Base-by-base conservation (phyloP, 805 yeast species). In the Metschnikowia rubicola region DNA sequence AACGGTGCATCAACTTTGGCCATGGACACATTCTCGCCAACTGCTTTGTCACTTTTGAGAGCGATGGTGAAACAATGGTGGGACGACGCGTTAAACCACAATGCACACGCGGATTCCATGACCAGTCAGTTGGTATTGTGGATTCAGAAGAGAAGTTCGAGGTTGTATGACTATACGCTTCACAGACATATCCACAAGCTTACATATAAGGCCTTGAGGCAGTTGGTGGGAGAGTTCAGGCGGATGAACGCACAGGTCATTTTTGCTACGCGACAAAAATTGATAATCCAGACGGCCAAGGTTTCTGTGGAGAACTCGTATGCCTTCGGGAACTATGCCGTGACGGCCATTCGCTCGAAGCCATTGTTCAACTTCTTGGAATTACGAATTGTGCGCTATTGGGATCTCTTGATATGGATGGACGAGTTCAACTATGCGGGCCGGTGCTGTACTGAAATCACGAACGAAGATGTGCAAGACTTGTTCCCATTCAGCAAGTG, bases 381-480 rank as follows among this genome's bases (percentile, higher is more conserved):
- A 55, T 66, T 94, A 53, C 68, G 71, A 17, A 84, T 92, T 36
- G 76, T 73, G 10, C 82, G 81, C 58, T 90, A 88, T 61, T 94
- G 99, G 99, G 97, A 94, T 63, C 60, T 85, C n/a, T 69, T 94
- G 53, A 69, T 94, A 2, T 95, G 97, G 98, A 87, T 92, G 96
- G 97, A 94, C 62, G 83, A 85, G 56, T 80, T 79, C 58, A 94
- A 94, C 60, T 90, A 75, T 64, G 86, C 95, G 37, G 99, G 99
- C 7, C 64, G 82, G 41, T 71, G 71, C 49, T 78, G 83, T 57
- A 57, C 59, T 15, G 70, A 71, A 44, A 76, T 80, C 42, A 65
- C 73, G 4, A 72, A 67, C 43, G 70, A 68, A 3, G 76, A 73
- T 13, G 57, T 64, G 5, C 82, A 77, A 54, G 64, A 67, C 29